Evolutionary conservation across 108 stramenopile genomes (phyloP).

Genomic region (Cyclotella kingstonii): DNA sequence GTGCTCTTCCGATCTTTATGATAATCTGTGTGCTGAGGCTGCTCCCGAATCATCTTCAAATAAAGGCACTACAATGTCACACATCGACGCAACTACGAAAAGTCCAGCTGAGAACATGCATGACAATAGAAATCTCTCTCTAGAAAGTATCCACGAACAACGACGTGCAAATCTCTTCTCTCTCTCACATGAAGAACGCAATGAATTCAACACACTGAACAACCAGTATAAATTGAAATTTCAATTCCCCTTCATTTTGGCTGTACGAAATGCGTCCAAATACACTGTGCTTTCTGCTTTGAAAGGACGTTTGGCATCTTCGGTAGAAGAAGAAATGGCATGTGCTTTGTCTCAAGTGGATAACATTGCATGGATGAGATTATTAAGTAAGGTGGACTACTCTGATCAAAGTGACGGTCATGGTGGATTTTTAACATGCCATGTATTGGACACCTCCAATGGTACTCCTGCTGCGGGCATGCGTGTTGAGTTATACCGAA

Average conservation of each 20-base stretch:
- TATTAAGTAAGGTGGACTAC: constrained; percentile 55
- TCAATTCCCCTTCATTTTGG: constrained; percentile 83
- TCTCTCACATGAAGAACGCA: constrained; percentile 62
- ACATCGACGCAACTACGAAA: too few relatives aligned
- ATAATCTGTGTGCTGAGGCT: too few relatives aligned
- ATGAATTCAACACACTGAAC: constrained; percentile 57
- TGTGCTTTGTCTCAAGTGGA: constrained; percentile 76
- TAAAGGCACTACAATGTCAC: too few relatives aligned
- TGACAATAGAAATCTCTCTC: too few relatives aligned
- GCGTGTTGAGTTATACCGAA: constrained; percentile 63
- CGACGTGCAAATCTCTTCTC: constrained; percentile 64
- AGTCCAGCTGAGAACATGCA: too few relatives aligned
- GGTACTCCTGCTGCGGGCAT: constrained; percentile 75
- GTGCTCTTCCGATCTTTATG: too few relatives aligned
- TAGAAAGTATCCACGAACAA: constrained; percentile 81
- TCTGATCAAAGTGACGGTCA: constrained; percentile 39
- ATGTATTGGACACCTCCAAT: constrained; percentile 86
- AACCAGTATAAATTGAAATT: constrained; percentile 64
- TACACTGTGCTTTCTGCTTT: constrained; percentile 73
- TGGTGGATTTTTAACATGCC: constrained; percentile 84
- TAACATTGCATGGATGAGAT: constrained; percentile 93
- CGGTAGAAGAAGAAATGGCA: constrained; percentile 57
- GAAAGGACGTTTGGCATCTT: constrained; percentile 50
- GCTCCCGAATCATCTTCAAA: too few relatives aligned
- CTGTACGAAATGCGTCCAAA: constrained; percentile 84